Evolutionary conservation across 2,329 filamentous ascomycete genomes (phyloP), one percentile per base, ranked within the genome.

Genomic region (Ascochyta lentis): DNA sequence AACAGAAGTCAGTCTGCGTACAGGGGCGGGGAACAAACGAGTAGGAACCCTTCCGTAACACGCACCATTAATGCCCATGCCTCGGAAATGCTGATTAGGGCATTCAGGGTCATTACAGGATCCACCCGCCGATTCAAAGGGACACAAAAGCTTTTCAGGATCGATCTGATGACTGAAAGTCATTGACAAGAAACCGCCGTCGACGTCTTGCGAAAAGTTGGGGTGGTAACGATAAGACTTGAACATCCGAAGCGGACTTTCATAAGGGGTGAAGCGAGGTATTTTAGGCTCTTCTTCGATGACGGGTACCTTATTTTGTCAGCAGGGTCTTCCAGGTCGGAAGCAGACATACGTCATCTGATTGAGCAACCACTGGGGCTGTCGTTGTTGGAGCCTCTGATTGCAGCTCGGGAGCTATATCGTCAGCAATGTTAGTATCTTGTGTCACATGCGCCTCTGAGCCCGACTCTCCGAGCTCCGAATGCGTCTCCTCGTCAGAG

Each of bases 141-240:
- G 88, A 76, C 95, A 99, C 44, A 98, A 71, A 59, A 85, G 84
- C 65, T 84, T 87, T 58, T 86, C 82, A 23, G 87, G 82, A 72
- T 97, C 87, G 76, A 99, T 96, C 65, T 88, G 89, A 77, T 96
- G 91, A 78, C 91, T 97, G 79, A 94, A 98, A 39, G 93, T 98
- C 80, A 96, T 83, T 61, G 95, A 98, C 71, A 89, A 88, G 71
- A 92, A 89, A 39, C 94, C 94, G 59, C 88, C 89, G 52, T 85
- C 74, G 54, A 96, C 87, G 53, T 85, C 80, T 45, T 89, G 76
- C 62, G 82, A 80, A 77, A 88, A 98, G 47, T 85, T 81, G 29
- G 91, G 91, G 72, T 98, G 93, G 73, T 94, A 97, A 65, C 94
- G 91, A 77, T 91, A 99, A 34, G 91, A 89, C 74, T 87, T 91